phyloP scores from a whole-genome alignment of 2,329 filamentous ascomycete genomes.

The Penicillium sp. region DNA sequence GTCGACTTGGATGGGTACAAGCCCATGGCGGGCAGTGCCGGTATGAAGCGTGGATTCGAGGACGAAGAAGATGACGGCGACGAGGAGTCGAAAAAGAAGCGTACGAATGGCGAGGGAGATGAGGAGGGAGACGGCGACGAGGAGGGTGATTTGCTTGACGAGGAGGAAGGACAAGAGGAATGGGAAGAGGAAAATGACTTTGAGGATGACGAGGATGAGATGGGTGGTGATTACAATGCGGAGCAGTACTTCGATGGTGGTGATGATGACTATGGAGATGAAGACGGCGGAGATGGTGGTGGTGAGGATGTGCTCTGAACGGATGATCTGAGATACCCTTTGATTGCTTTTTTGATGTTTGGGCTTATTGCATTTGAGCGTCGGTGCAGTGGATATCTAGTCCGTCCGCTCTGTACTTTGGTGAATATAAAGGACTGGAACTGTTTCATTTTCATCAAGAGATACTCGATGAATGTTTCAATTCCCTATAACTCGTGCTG shows the following conservation, averaged over 20 bases:
- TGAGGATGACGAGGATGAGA: constrained; percentile 59
- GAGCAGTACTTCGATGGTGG: constrained; percentile 65
- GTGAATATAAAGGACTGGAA: neutral
- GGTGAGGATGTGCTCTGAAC: constrained; percentile 46
- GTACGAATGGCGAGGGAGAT: constrained; percentile 31
- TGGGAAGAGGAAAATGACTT: constrained; percentile 60
- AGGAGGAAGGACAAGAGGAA: constrained; percentile 51
- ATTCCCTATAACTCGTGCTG: no score
- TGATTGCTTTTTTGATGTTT: constrained; percentile 14
- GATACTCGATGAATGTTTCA: neutral
- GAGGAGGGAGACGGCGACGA: constrained; percentile 27
- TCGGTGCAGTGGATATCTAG: neutral
- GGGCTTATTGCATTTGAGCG: constrained; percentile 3
- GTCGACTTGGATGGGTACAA: constrained; percentile 32
- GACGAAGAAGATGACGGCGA: constrained; percentile 47
- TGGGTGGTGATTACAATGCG: constrained; percentile 62
- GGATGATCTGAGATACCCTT: constrained; percentile 32
- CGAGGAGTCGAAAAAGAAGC: constrained; percentile 33
- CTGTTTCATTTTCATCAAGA: neutral
- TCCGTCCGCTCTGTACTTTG: neutral
- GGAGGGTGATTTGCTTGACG: constrained; percentile 33
- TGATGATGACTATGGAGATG: constrained; percentile 55
- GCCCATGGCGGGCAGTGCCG: constrained; percentile 15
- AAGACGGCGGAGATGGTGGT: constrained; percentile 56
- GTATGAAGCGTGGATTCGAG: constrained; percentile 43